A percentile compares a stretch with the other conserved stretches of the same genome.
Conservation (phyloP, 2,329 filamentous ascomycete genomes). For the Fusarium illudens region DNA sequence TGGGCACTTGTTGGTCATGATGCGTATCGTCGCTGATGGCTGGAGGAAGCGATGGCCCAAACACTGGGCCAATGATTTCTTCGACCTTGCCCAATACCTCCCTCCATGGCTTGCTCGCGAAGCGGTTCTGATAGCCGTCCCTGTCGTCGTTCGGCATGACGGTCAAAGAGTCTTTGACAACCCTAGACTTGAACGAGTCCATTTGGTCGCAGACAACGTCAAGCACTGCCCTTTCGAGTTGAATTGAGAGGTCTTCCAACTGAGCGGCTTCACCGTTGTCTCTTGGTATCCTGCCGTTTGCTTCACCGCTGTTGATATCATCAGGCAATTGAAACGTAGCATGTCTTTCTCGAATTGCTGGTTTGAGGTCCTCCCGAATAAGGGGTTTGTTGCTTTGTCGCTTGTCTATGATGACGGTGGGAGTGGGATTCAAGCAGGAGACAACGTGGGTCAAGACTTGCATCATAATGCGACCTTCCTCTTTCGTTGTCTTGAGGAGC, state of each 20-base stretch:
- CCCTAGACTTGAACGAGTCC: background rate
- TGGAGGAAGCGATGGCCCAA: background rate
- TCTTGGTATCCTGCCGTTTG: background rate
- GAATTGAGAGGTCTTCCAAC: background rate
- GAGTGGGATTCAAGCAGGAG: background rate
- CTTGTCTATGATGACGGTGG: background rate
- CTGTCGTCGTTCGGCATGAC: background rate
- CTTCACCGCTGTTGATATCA: background rate
- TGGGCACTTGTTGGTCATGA: background rate
- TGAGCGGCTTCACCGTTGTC: background rate
- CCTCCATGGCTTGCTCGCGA: background rate
- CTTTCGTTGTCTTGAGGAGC: background rate
- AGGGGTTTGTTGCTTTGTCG: slow-evolving; percentile 7
- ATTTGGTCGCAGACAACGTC: background rate
- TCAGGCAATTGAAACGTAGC: background rate
- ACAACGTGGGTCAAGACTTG: background rate
- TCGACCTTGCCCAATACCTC: background rate
- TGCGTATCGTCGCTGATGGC: background rate
- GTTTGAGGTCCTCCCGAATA: background rate
- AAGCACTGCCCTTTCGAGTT: background rate
- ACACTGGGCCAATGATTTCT: background rate
- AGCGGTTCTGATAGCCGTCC: background rate
- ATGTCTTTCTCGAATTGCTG: background rate
- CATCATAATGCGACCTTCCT: background rate
- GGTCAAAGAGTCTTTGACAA: background rate